Evolutionary conservation across 768 basidiomycete genomes (phyloP), one percentile per base, ranked within the genome.

Genomic region (Pleurotus tuber-regium): DNA sequence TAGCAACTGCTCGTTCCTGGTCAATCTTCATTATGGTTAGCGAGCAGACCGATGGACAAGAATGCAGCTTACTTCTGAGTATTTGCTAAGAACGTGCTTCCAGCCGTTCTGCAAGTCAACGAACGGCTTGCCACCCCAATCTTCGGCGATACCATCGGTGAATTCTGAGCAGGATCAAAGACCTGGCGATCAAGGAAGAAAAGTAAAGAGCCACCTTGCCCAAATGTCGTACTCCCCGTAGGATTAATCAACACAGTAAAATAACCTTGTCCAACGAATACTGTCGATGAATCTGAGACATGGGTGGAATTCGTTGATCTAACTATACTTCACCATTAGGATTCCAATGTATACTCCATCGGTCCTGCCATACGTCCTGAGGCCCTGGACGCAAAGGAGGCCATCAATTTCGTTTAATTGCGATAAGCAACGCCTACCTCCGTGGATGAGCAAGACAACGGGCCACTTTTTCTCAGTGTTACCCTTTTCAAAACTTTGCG

Each of bases 331-430:
- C 50, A 88, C 88, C 76, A 59, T 92, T 90, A 0, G 86, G 89
- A 68, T 97, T 98, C 95, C 95, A 96, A 49, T 92, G 74, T 24
- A 83, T 94, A 2, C 84, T 87, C 95, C 95, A 98, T 39, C 82
- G 76, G 62, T 97, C 94, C 57, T 85, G 83, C 94, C 93, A 97
- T 42, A 87, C 90, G 24, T 84, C 76, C 62, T 92, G 86, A 4
- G 89, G 88, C 12, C 86, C 85, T 72, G 69, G 57, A 40, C 16
- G 11, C 19, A 21, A 54, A 21, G 19, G 29, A 31, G 10, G 58
- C 8, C 53, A 50, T 35, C 28, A 51, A 33, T 26, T 40, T 25
- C 14, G n/a, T n/a, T n/a, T n/a, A n/a, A n/a, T n/a, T 26, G 9
- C 26, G 12, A n/a, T 9, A 25, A 44, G 43, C 14, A 1, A 25